Evolutionary conservation across 2,329 filamentous ascomycete genomes (phyloP).

Genomic region (Neocucurbitaria cava): DNA sequence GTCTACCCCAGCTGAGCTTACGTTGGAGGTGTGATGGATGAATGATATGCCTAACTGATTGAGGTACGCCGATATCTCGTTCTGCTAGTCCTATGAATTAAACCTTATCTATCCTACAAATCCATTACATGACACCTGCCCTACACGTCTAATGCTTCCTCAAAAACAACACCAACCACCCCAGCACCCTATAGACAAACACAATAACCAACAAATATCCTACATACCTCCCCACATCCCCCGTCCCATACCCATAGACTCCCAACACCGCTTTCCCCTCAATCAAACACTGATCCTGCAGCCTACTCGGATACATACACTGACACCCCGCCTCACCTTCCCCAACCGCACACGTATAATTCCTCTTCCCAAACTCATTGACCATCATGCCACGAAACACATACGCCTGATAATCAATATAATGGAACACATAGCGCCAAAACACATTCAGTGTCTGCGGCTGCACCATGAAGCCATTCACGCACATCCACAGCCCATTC

Average conservation of each 20-base stretch:
- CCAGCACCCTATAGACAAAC: slow-evolving; percentile 72
- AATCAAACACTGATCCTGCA: slow-evolving; percentile 72
- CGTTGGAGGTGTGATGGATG: too few species aligned
- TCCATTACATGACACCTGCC: slow-evolving; percentile 2
- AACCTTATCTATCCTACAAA: too few species aligned
- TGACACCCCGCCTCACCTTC: slow-evolving; percentile 57
- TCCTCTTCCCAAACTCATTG: slow-evolving; percentile 75
- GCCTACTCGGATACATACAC: slow-evolving; percentile 73
- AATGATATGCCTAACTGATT: too few species aligned
- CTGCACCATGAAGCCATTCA: slow-evolving; percentile 81
- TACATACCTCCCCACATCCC: slow-evolving; percentile 70
- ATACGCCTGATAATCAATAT: slow-evolving; percentile 86
- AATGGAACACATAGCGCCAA: slow-evolving; percentile 87
- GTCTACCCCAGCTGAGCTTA: too few species aligned
- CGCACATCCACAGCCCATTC: slow-evolving; percentile 89
- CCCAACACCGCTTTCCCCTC: slow-evolving; percentile 73
- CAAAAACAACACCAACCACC: slow-evolving; percentile 66
- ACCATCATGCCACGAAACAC: slow-evolving; percentile 95
- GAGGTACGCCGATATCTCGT: too few species aligned
- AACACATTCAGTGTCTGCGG: slow-evolving; percentile 78
- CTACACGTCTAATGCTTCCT: slow-evolving; percentile 34
- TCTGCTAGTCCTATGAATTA: too few species aligned
- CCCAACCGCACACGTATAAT: slow-evolving; percentile 64
- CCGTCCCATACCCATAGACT: slow-evolving; percentile 72
- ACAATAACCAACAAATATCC: slow-evolving; percentile 82